Evolutionary conservation across 208 protist genomes (phyloP).

Genomic region (Crithidia brevicula): DNA sequence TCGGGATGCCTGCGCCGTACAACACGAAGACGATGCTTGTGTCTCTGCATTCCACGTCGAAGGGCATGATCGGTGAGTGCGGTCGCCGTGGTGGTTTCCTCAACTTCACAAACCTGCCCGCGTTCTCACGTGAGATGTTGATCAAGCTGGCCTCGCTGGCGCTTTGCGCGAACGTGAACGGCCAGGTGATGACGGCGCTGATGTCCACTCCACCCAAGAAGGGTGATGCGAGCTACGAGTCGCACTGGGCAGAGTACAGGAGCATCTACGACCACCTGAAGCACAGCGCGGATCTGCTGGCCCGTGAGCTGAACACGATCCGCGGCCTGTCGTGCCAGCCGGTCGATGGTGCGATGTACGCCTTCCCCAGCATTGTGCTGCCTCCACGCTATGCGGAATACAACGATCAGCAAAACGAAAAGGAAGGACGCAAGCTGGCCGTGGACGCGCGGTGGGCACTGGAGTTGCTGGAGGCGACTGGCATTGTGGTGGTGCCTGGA

Average conservation of each 20-base stretch:
- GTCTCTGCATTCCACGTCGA: conserved; percentile 98
- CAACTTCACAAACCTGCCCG: conserved; percentile 85
- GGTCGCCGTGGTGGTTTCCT: conserved; percentile 98
- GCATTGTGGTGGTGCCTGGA: conserved; percentile 96
- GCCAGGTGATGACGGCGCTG: conserved; percentile 94
- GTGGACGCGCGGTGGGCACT: conserved; percentile 97
- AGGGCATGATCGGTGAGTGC: conserved; percentile 98
- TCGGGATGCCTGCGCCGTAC: conserved; percentile 69
- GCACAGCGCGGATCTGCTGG: conserved; percentile 67
- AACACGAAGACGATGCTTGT: conserved; percentile 62
- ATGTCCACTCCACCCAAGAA: conserved; percentile 96
- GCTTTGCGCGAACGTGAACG: conserved; percentile 97
- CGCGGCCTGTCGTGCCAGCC: conserved; percentile 93
- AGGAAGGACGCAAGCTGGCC: conserved; percentile 67
- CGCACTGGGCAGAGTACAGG: conserved; percentile 86
- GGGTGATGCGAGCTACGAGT: conserved; percentile 92
- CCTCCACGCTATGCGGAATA: conserved; percentile 81
- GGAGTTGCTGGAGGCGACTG: conserved; percentile 95
- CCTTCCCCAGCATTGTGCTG: conserved; percentile 96
- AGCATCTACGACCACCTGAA: conserved; percentile 73
- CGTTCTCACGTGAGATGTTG: conserved; percentile 84
- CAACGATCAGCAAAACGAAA: conserved; percentile 56
- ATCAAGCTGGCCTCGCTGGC: conserved; percentile 97
- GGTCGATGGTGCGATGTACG: conserved; percentile 98
- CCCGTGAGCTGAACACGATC: conserved; percentile 90